phyloP scores from a whole-genome alignment of 441 rosid genomes.

The Raphanus hybrid region DNA sequence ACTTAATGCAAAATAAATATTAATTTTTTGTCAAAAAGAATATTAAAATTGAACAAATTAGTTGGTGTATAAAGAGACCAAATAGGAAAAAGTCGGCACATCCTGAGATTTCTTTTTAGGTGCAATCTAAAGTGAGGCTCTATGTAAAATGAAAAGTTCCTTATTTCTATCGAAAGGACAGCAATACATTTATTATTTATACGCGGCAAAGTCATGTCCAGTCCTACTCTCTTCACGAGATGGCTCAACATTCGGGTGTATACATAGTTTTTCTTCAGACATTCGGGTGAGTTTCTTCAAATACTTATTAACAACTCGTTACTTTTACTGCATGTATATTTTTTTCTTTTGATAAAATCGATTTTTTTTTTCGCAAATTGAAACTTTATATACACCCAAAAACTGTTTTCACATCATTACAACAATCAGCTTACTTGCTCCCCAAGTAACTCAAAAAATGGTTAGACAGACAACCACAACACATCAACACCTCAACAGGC shows the following conservation, averaged over 20 bases:
- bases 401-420: too few relatives aligned
- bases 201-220: constrained; percentile 18
- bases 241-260: background rate
- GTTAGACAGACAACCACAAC: too few relatives aligned
- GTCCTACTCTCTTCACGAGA: background rate
- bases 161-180: constrained; percentile 24
- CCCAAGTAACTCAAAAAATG: too few relatives aligned
- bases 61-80: constrained; percentile 18
- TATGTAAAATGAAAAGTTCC: constrained; percentile 21
- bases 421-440: too few relatives aligned
- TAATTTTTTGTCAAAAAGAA: background rate
- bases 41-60: background rate
- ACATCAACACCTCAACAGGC: too few relatives aligned
- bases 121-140: background rate
- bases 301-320: background rate
- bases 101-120: background rate
- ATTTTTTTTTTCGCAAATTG: too few relatives aligned
- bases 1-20: background rate
- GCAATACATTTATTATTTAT: background rate
- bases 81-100: constrained; percentile 15
- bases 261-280: background rate
- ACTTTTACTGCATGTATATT: background rate
- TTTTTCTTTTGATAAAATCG: too few relatives aligned
- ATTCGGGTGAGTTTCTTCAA: background rate
- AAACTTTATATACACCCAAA: too few relatives aligned